phyloP scores from a whole-genome alignment of 2,329 filamentous ascomycete species.

The Diaporthe destruens region DNA sequence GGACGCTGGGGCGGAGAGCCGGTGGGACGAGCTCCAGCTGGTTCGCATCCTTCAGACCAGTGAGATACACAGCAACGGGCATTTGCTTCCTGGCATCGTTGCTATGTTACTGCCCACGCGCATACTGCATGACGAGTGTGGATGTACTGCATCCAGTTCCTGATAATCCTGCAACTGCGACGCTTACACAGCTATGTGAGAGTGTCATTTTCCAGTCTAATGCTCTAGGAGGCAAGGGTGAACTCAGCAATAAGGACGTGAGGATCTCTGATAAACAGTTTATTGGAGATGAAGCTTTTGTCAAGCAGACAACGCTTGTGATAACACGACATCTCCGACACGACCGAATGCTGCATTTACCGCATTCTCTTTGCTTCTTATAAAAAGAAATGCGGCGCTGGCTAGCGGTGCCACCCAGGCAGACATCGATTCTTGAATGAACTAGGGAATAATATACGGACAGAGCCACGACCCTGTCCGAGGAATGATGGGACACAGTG shows the following conservation, averaged over 20 bases:
- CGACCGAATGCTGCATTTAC: conserved; percentile 15
- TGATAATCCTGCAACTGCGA: conserved; percentile 46
- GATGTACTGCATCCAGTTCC: conserved; percentile 50
- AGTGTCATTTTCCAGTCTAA: conserved; percentile 50
- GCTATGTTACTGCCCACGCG: conserved; percentile 50
- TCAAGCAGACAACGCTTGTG: conserved; percentile 7
- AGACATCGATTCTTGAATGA: conserved; percentile 8
- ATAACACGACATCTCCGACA: not conserved
- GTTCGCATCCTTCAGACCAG: conserved; percentile 38
- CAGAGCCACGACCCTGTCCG: conserved; percentile 1
- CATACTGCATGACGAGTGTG: conserved; percentile 49
- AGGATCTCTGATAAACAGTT: conserved; percentile 41
- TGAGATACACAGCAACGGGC: conserved; percentile 44
- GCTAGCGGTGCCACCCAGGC: conserved; percentile 9
- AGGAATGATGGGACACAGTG: conserved; percentile 1
- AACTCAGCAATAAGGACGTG: conserved; percentile 41
- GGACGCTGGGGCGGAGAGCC: conserved; percentile 1
- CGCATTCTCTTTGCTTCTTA: not conserved
- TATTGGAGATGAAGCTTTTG: conserved; percentile 45
- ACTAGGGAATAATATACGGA: conserved; percentile 9
- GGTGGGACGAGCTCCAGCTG: conserved; percentile 31
- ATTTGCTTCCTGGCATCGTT: conserved; percentile 54
- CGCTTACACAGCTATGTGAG: conserved; percentile 37
- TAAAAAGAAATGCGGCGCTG: not conserved
- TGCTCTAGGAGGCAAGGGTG: conserved; percentile 49